Conservation (phyloP, 2,329 filamentous ascomycete genomes). For the Ustulina deusta region DNA sequence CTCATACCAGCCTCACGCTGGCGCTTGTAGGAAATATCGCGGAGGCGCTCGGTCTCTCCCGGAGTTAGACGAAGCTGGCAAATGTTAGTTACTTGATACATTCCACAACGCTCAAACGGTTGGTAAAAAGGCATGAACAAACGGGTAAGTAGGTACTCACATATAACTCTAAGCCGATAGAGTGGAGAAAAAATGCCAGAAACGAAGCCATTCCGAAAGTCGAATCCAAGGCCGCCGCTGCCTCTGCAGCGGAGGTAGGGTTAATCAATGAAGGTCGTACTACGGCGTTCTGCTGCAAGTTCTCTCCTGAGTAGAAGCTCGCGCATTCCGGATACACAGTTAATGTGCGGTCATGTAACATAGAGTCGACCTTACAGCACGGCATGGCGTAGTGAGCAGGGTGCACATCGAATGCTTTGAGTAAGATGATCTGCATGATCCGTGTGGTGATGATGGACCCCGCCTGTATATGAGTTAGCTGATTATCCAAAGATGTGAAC, state of each 20-base stretch:
- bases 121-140: too few species aligned
- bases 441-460: constrained; percentile 65
- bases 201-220: constrained; percentile 66
- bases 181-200: constrained; percentile 65
- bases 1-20: too few species aligned
- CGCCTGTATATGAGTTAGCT: constrained; percentile 49
- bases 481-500: neutral
- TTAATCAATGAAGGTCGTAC: constrained; percentile 53
- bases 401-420: constrained; percentile 27
- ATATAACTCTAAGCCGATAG: constrained; percentile 61
- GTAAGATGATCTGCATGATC: constrained; percentile 59
- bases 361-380: constrained; percentile 63
- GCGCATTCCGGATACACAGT: constrained; percentile 60
- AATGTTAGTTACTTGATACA: neutral
- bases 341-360: constrained; percentile 50
- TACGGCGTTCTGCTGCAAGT: constrained; percentile 43
- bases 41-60: neutral
- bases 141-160: constrained; percentile 48
- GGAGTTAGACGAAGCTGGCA: neutral
- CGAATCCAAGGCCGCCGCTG: constrained; percentile 59
- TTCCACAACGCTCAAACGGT: too few species aligned
- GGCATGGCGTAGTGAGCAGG: constrained; percentile 49
- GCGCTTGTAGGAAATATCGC: neutral
- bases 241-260: constrained; percentile 44
- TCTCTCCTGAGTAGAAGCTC: constrained; percentile 51